Percentiles rank a stretch among this genome's conserved stretches.
Conservation (phyloP, 2,329 filamentous ascomycete genomes). For the Botrytis aclada region DNA sequence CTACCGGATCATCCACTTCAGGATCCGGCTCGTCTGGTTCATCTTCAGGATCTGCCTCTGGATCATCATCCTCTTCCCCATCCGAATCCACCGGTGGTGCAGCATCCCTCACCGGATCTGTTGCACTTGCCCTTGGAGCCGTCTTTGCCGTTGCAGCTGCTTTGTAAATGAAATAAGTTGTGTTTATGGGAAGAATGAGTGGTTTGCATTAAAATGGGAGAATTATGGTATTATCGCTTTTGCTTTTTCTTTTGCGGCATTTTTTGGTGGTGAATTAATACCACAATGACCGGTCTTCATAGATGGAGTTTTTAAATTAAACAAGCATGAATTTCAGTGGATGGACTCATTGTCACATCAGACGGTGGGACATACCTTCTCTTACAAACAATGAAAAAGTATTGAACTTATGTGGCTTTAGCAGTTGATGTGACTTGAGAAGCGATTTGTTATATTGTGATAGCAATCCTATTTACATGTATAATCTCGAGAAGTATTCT, state of each 20-base stretch:
- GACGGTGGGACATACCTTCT: not conserved
- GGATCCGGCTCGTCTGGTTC: conserved; percentile 17
- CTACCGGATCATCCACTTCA: conserved; percentile 16
- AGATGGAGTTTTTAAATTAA: conserved; percentile 16
- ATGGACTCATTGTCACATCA: conserved; percentile 6
- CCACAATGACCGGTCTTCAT: conserved; percentile 3
- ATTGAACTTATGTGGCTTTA: not conserved
- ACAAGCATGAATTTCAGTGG: not conserved
- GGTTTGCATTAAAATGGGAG: conserved; percentile 1
- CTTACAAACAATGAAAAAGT: not conserved
- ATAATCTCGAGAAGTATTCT: not conserved
- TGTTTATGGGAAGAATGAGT: not conserved
- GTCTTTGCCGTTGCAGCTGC: conserved; percentile 17
- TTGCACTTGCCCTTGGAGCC: conserved; percentile 13
- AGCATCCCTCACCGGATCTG: conserved; percentile 21
- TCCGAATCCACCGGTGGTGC: conserved; percentile 20
- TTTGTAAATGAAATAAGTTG: conserved; percentile 11
- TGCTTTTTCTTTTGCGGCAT: conserved; percentile 4
- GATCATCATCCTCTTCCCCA: conserved; percentile 9
- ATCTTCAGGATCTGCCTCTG: conserved; percentile 17
- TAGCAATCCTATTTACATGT: not conserved
- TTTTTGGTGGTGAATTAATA: conserved; percentile 5
- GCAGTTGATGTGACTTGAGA: not conserved
- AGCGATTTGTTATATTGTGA: not conserved
- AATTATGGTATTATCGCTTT: not conserved